Evolutionary conservation across 2,329 filamentous ascomycete genomes (phyloP).

Genomic region (Aaosphaeria pasadenensis): DNA sequence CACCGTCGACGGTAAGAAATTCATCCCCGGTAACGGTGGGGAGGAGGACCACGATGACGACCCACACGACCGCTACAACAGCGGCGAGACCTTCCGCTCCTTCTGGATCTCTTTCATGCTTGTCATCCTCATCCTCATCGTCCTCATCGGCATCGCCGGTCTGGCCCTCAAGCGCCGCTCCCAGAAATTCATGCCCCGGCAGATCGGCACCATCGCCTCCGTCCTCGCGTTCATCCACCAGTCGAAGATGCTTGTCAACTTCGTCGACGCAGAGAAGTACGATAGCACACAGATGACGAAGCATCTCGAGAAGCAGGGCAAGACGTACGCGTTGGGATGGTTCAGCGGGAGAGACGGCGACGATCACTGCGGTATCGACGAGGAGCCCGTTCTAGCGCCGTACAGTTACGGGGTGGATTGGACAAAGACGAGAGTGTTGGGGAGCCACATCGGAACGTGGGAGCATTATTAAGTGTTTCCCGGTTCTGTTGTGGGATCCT

Average conservation of each 20-base stretch:
- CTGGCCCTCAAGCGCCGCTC: slow-evolving; percentile 62
- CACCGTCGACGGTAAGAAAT: slow-evolving; percentile 62
- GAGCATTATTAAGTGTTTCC: slow-evolving; percentile 17
- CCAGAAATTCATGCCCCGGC: slow-evolving; percentile 70
- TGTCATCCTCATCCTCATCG: slow-evolving; percentile 62
- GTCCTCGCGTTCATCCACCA: slow-evolving; percentile 77
- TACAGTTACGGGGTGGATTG: slow-evolving; percentile 62
- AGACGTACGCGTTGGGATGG: slow-evolving; percentile 75
- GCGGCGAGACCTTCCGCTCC: slow-evolving; percentile 50
- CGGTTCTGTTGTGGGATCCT: neutral
- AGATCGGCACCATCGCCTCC: slow-evolving; percentile 74
- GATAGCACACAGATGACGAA: slow-evolving; percentile 60
- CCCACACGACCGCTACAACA: slow-evolving; percentile 24
- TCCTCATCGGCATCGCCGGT: slow-evolving; percentile 59
- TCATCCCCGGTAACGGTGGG: slow-evolving; percentile 41
- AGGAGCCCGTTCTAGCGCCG: slow-evolving; percentile 65
- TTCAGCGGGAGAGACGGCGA: slow-evolving; percentile 70
- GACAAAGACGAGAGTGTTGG: slow-evolving; percentile 27
- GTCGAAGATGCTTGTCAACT: slow-evolving; percentile 74
- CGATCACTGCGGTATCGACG: slow-evolving; percentile 73
- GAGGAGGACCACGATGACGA: slow-evolving; percentile 10
- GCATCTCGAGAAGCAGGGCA: slow-evolving; percentile 58
- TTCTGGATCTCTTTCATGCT: slow-evolving; percentile 66
- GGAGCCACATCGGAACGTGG: slow-evolving; percentile 30
- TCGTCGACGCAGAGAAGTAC: slow-evolving; percentile 66